These are phyloP conservation scores for Ascobolus immersus DNA, from an alignment of 495 filamentous ascomycete genomes.

Conservation along the genomic window DNA sequence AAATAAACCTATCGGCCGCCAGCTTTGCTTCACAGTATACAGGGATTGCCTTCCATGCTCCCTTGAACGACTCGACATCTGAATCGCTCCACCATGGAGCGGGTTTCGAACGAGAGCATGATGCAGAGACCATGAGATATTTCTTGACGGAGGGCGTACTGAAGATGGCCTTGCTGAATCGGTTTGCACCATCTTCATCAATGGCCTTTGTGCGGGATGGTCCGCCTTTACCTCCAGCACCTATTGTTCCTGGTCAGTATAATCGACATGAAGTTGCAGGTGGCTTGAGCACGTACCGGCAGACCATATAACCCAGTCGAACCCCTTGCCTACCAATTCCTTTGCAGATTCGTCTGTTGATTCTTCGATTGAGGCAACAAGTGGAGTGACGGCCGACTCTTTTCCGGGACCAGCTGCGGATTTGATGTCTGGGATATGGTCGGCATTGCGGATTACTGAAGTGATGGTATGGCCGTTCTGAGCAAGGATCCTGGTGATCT, in stretches of 20 bases:
- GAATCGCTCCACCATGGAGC: slow-evolving; percentile 45
- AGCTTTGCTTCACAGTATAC: slow-evolving; percentile 51
- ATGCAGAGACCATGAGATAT: slow-evolving; percentile 42
- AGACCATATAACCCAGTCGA: slow-evolving; percentile 61
- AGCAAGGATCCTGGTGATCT: slow-evolving; percentile 53
- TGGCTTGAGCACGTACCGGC: slow-evolving; percentile 27
- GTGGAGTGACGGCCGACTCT: slow-evolving; percentile 24
- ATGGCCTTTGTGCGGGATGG: slow-evolving; percentile 30
- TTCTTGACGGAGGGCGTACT: slow-evolving; percentile 33
- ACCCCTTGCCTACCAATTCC: slow-evolving; percentile 35
- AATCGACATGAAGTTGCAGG: too few relatives aligned
- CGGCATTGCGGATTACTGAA: slow-evolving; percentile 45
- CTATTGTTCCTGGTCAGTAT: too few relatives aligned
- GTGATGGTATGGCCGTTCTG: slow-evolving; percentile 48
- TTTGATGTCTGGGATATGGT: slow-evolving; percentile 37
- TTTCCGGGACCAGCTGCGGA: slow-evolving; percentile 27
- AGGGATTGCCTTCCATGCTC: slow-evolving; percentile 27
- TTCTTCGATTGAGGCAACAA: slow-evolving; percentile 35
- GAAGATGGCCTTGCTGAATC: slow-evolving; percentile 43
- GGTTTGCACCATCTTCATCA: slow-evolving; percentile 33
- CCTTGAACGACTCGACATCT: slow-evolving; percentile 25
- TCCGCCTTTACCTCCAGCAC: slow-evolving; percentile 54
- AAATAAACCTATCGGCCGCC: slow-evolving; percentile 47
- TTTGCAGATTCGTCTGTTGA: slow-evolving; percentile 26
- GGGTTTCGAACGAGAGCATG: slow-evolving; percentile 16